Base-by-base conservation (phyloP, 352 stramenopile genomes). In the Phytophthora lateralis region DNA sequence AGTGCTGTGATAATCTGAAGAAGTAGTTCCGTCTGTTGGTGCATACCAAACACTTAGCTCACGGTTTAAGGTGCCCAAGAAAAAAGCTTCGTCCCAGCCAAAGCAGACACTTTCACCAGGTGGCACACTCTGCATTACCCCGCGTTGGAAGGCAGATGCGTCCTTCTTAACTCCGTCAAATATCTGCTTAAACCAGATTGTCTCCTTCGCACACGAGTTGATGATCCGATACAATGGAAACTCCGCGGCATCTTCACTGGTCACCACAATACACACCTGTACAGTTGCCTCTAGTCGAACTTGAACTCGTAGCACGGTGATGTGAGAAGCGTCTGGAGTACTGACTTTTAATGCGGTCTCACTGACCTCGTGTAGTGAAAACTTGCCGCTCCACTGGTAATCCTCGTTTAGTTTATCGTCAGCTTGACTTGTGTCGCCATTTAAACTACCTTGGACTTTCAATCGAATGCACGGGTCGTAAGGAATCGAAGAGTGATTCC, bases 261-360 rank as follows among this genome's bases (percentile, higher is more conserved):
- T 90, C 7, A 96, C 51, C 6, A 96, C 66, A 14, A 95, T 55
- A 43, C 83, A 94, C 8, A 91, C 82, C 34, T 88, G 84, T 5
- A 93, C 78, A 0, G 76, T 75, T 11, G 75, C 81, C 38, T 95
- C 78, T 1, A 93, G 75, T 9, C 85, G 83, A 30, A 95, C 80
- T 63, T 96, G 83, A 20, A 94, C 71, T 2, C 88, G 85, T 2
- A 95, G 51, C 11, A 95, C 80, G n/a, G 85, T 73, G n/a, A 94
- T 82, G 11, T 86, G 71, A 51, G 77, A 86, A 2, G 87, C 88
- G 52, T 89, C 85, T 48, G 79, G 82, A 63, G 90, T 96, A 53
- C 83, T 93, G n/a, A 93, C 56, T 60, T 96, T 96, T 26, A 94
- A 73, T 15, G 87, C 82, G 17, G 82, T 91, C 57, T 95, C 88